Evolutionary conservation across 1,139 yeast genomes (phyloP).

Genomic region (Suhomyces wounanorum): DNA sequence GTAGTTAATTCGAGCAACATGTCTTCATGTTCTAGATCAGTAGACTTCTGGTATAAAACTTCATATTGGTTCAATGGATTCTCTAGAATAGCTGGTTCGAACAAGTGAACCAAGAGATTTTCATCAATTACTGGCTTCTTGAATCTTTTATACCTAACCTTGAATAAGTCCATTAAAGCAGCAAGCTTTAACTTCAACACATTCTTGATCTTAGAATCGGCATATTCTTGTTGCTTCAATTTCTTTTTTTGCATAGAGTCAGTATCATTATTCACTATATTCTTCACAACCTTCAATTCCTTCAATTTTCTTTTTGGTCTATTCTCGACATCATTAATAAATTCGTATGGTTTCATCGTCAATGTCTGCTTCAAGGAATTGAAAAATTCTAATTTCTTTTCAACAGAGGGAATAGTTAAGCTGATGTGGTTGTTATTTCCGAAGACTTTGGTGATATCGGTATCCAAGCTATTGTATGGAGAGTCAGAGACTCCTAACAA

Average conservation of each 20-base stretch:
- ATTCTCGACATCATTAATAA: constrained; percentile 51
- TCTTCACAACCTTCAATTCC: constrained; percentile 31
- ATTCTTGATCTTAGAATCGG: constrained; percentile 82
- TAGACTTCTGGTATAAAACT: constrained; percentile 54
- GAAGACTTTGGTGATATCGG: constrained; percentile 49
- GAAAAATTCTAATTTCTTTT: constrained; percentile 56
- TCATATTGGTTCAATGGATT: constrained; percentile 45
- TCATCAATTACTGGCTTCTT: constrained; percentile 90
- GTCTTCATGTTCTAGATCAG: constrained; percentile 53
- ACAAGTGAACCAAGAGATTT: constrained; percentile 66
- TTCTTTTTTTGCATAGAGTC: constrained; percentile 30
- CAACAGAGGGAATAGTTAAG: constrained; percentile 44
- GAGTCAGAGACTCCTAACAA: constrained; percentile 76
- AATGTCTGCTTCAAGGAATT: constrained; percentile 56
- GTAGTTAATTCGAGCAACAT: constrained; percentile 80
- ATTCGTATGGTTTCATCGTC: constrained; percentile 65
- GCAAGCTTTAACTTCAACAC: constrained; percentile 81
- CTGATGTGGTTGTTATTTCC: constrained; percentile 54
- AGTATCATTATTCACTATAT: constrained; percentile 14
- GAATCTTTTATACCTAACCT: constrained; percentile 83
- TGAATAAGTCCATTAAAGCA: constrained; percentile 86
- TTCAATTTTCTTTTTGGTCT: constrained; percentile 53
- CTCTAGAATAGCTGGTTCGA: constrained; percentile 54
- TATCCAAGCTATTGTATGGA: constrained; percentile 31
- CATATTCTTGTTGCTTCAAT: constrained; percentile 57